Base-by-base conservation (phyloP, 495 filamentous ascomycete genomes). In the Penicillium crystallinum region DNA sequence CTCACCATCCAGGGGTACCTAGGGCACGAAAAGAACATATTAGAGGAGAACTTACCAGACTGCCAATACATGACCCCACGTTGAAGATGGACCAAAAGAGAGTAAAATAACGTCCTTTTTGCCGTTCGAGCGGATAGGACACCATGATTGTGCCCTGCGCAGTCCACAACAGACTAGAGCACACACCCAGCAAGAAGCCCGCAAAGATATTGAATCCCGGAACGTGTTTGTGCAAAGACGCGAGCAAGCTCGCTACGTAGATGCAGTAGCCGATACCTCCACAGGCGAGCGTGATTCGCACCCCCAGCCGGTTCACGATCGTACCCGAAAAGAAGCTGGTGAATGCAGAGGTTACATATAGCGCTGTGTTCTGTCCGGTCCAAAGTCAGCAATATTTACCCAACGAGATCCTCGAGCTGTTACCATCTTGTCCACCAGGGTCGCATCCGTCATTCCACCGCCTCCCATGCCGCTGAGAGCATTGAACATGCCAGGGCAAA, bases 401-500 rank as follows among this genome's bases (percentile, higher is more conserved):
- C n/a, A n/a, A 8, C 8, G 25, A 29, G 25, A 8, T 29, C 25
- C 25, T 29, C n/a, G n/a, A n/a, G 23, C 23, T 27, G 7, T 62
- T 46, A 68, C 67, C 49, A 65, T 72, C 8, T 56, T 41, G 15
- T 73, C 73, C 38, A 66, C 68, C 34, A 70, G 59, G 10, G 37
- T 54, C 8, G 67, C 49, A 55, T 76, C 66, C 12, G 76, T 52
- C 54, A 73, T 67, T 46, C 77, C 77, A 47, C 66, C 77, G 46
- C 77, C 77, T 30, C 77, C 77, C 42, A 80, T 64, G 39, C 77
- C 77, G 46, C 61, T 65, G 46, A 79, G 61, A 21, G 77, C 87
- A 65, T 91, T 91, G 72, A 85, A 90, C 78, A 80, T 81, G 61
- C 86, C 86, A 18, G 88, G 88, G 64, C 88, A 91, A 49, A 91